Evolutionary conservation across 345 rosid species (phyloP).

Genomic region (Eucalyptus marginata): DNA sequence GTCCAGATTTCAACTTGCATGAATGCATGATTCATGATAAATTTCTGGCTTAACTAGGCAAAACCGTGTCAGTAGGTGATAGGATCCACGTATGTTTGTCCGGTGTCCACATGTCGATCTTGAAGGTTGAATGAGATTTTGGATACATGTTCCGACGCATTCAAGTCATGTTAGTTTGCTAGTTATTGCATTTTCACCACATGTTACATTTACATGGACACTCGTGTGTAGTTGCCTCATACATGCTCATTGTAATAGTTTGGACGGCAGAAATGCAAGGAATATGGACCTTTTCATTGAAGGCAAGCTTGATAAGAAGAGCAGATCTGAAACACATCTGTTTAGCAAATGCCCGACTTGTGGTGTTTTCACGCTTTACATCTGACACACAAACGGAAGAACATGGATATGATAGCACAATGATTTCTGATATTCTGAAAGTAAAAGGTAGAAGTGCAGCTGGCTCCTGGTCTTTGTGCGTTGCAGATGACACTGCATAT

Average conservation of each 20-base stretch:
- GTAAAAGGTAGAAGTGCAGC: constrained; percentile 77
- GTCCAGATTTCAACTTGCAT: too few relatives aligned
- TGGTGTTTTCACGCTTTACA: constrained; percentile 32
- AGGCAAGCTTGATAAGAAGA: constrained; percentile 17
- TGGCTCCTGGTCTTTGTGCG: constrained; percentile 98
- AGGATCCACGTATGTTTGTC: not conserved
- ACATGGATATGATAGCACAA: constrained; percentile 80
- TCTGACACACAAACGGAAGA: constrained; percentile 61
- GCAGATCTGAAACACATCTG: constrained; percentile 44
- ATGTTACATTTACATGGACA: not conserved
- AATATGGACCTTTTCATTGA: not conserved
- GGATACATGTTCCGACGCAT: not conserved
- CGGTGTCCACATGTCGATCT: not conserved
- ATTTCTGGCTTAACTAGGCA: not conserved
- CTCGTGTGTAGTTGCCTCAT: not conserved
- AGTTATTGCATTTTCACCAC: not conserved
- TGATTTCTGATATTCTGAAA: constrained; percentile 61
- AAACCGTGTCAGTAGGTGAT: not conserved
- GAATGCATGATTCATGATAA: too few relatives aligned
- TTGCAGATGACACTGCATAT: constrained; percentile 70
- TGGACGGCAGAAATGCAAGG: not conserved
- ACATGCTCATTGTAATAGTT: not conserved
- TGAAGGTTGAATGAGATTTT: not conserved
- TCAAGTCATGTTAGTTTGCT: not conserved
- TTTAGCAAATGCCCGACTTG: constrained; percentile 44